Evolutionary conservation across 345 rosid species (phyloP).

Genomic region (Hibiscus tridactylites): DNA sequence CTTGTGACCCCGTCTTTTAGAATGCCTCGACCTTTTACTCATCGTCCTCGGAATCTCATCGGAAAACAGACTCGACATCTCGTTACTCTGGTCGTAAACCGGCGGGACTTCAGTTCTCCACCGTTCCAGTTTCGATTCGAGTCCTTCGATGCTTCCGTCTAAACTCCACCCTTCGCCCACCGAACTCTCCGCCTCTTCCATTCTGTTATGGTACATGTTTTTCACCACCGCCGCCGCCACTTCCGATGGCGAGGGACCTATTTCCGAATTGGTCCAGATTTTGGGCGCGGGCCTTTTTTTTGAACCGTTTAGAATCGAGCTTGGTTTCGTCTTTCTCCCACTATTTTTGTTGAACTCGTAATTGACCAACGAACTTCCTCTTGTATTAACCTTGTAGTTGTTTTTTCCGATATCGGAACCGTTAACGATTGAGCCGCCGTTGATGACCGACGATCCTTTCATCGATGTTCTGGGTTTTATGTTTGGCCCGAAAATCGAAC

Average conservation of each 20-base stretch:
- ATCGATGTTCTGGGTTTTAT: conserved; percentile 1
- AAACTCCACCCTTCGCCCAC: conserved; percentile 42
- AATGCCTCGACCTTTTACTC: conserved; percentile 15
- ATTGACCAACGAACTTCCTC: conserved; percentile 19
- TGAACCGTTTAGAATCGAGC: conserved; percentile 13
- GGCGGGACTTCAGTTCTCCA: conserved; percentile 80
- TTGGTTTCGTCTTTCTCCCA: neutral
- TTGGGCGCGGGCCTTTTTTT: neutral
- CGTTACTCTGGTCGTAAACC: conserved; percentile 36
- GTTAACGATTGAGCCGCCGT: conserved; percentile 28
- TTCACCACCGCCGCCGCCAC: conserved; percentile 56
- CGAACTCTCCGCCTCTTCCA: conserved; percentile 47
- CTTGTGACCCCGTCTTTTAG: conserved; percentile 26
- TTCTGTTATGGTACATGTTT: conserved; percentile 16
- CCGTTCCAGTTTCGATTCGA: conserved; percentile 67
- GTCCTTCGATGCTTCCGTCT: conserved; percentile 67
- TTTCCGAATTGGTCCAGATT: conserved; percentile 50
- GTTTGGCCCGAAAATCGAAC: conserved; percentile 40
- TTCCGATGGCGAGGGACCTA: conserved; percentile 88
- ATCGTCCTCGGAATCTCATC: conserved; percentile 7
- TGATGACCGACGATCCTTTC: neutral
- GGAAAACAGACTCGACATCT: conserved; percentile 24
- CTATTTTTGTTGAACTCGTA: neutral
- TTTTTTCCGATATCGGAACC: conserved; percentile 20
- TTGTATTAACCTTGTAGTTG: conserved; percentile 3